Base-by-base conservation (phyloP, 768 basidiomycete genomes). In the Mycena rosella region DNA sequence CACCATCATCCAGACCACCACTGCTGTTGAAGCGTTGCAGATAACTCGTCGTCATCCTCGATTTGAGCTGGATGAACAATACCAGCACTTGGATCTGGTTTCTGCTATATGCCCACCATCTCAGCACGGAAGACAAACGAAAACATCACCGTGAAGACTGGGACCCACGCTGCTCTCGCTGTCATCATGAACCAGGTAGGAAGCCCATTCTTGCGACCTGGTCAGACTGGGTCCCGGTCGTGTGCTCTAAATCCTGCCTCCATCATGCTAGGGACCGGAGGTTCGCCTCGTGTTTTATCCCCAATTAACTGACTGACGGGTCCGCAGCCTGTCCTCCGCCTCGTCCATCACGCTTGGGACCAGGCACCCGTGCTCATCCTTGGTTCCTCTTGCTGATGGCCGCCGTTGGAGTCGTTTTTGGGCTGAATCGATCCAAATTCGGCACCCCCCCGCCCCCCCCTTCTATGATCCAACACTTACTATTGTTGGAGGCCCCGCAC, bases 351-450 rank as follows among this genome's bases (percentile, higher is more conserved):
- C n/a, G n/a, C n/a, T n/a, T n/a, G n/a, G n/a, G n/a, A n/a, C n/a
- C n/a, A n/a, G n/a, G n/a, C n/a, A n/a, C n/a, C n/a, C n/a, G n/a
- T n/a, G n/a, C n/a, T n/a, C n/a, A n/a, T n/a, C n/a, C n/a, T n/a
- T n/a, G n/a, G n/a, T n/a, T 72, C 52, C 69, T 74, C 49, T 63
- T 63, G 4, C 54, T 74, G 14, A 73, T 73, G 72, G 64, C 65
- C 15, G 70, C 55, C 48, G 22, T 74, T 32, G 74, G 74, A 32
- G 32, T 74, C 29, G 74, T 62, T n/a, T n/a, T 74, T 5, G 73
- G 74, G 74, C 32, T 60, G 59, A 30, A 29, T 52, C 51, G 10
- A 32, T 29, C 27, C 18, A 52, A 52, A 30, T 52, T 52, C 17
- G 51, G 51, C 18, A n/a, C 30, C 51, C 29, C 29, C 51, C 17